Percentiles rank a stretch among this genome's conserved stretches.
phyloP scores from a whole-genome alignment of 2,329 filamentous ascomycete species.

The Bisporella sp. region DNA sequence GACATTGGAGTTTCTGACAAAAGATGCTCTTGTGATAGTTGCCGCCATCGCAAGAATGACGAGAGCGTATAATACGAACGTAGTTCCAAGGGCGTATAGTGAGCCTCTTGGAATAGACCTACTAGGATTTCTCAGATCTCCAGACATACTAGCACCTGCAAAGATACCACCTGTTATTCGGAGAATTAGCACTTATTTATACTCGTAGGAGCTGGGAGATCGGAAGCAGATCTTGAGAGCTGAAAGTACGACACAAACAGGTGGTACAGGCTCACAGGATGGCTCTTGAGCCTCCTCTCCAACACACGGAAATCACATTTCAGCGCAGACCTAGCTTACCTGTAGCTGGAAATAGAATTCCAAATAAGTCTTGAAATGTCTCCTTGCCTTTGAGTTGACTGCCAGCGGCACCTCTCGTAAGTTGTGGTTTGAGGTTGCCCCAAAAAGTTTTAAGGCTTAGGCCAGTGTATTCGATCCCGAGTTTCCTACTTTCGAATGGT shows the following conservation, averaged over 20 bases:
- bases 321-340: no score
- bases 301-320: no score
- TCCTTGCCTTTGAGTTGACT: constrained; percentile 55
- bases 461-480: constrained; percentile 72
- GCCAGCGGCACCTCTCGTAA: constrained; percentile 55
- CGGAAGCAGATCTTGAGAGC: no score
- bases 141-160: constrained; percentile 82
- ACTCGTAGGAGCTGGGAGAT: no score
- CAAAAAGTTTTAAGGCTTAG: constrained; percentile 62
- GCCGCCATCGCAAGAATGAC: constrained; percentile 75
- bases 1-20: constrained; percentile 63
- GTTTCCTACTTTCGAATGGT: constrained; percentile 57
- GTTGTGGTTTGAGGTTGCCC: constrained; percentile 64
- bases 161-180: constrained; percentile 41
- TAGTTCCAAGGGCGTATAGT: constrained; percentile 67
- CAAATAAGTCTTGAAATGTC: constrained; percentile 77
- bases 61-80: constrained; percentile 67
- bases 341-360: constrained; percentile 70
- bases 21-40: constrained; percentile 65
- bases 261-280: no score
- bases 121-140: constrained; percentile 75
- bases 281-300: no score
- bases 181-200: no score
- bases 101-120: constrained; percentile 82
- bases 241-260: no score